These are phyloP conservation scores for Teunomyces lycoperdinae DNA, from an alignment of 805 yeast genomes.

Conservation along the genomic window DNA sequence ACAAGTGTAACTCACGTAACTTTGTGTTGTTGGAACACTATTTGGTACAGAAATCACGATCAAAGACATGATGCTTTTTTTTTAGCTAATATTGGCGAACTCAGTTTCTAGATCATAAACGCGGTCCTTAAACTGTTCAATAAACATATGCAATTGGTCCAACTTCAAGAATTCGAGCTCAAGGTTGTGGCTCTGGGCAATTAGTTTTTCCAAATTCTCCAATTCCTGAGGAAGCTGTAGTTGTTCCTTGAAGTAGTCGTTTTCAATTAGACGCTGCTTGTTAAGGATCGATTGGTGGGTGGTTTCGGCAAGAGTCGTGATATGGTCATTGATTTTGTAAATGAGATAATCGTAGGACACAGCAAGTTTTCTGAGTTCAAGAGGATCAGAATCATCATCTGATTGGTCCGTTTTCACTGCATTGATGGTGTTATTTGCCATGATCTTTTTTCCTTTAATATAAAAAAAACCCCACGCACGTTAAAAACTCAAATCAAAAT, in stretches of 20 bases:
- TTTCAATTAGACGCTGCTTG: slow-evolving; percentile 29
- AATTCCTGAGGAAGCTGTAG: slow-evolving; percentile 40
- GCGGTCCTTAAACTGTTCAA: slow-evolving; percentile 20
- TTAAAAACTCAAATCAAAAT: no score
- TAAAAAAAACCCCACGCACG: no score
- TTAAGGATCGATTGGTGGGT: slow-evolving; percentile 28
- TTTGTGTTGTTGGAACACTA: slow-evolving; percentile 31
- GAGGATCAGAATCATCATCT: slow-evolving; percentile 45
- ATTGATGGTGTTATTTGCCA: no score
- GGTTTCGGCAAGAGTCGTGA: slow-evolving; percentile 45
- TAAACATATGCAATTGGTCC: slow-evolving; percentile 44
- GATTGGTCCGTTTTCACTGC: not conserved
- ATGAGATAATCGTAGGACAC: slow-evolving; percentile 63
- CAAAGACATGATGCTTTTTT: not conserved
- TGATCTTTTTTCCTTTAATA: no score
- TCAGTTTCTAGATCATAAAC: slow-evolving; percentile 15
- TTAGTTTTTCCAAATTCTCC: slow-evolving; percentile 33
- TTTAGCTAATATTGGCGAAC: slow-evolving; percentile 2
- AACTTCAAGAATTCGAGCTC: slow-evolving; percentile 53
- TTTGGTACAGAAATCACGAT: slow-evolving; percentile 30
- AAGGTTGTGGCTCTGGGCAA: slow-evolving; percentile 46
- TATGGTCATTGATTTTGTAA: slow-evolving; percentile 57
- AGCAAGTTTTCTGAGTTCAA: slow-evolving; percentile 58
- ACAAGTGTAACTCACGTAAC: slow-evolving; percentile 25
- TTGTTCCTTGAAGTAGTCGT: slow-evolving; percentile 18